These are phyloP conservation scores for Avena atlantica DNA, from an alignment of 176 grass and related monocot genomes.

Conservation along the genomic window DNA sequence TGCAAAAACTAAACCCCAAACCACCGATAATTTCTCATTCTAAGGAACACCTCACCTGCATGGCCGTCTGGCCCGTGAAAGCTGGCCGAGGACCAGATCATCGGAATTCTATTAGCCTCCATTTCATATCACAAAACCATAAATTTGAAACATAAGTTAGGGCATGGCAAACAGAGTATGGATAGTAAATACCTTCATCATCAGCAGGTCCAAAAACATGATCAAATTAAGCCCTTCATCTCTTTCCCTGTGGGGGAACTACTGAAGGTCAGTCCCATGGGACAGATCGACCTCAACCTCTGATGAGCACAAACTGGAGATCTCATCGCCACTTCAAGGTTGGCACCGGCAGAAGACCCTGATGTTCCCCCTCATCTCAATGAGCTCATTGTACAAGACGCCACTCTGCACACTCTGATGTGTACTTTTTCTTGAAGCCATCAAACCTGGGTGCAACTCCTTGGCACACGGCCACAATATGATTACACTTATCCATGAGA, in stretches of 20 bases:
- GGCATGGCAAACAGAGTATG: slow-evolving; percentile 1
- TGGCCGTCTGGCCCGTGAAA: too few species aligned
- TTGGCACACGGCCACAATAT: slow-evolving; percentile 38
- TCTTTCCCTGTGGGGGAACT: slow-evolving; percentile 64
- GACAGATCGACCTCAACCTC: slow-evolving; percentile 61
- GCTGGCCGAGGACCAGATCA: too few species aligned
- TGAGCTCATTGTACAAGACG: slow-evolving; percentile 76
- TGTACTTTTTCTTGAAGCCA: slow-evolving; percentile 76
- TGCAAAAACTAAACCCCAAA: too few species aligned
- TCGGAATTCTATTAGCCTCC: not conserved
- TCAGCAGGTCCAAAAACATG: slow-evolving; percentile 70
- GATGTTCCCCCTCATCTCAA: slow-evolving; percentile 88
- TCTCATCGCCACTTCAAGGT: slow-evolving; percentile 68
- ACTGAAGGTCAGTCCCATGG: slow-evolving; percentile 58
- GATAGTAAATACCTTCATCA: slow-evolving; percentile 63
- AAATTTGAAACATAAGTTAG: not conserved
- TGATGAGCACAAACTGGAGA: slow-evolving; percentile 58
- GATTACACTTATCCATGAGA: too few species aligned
- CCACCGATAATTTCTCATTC: too few species aligned
- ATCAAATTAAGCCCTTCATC: slow-evolving; percentile 79
- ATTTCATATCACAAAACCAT: not conserved
- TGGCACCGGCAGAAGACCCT: slow-evolving; percentile 86
- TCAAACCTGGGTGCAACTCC: slow-evolving; percentile 62
- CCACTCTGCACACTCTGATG: slow-evolving; percentile 58
- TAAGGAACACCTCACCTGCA: too few species aligned